Conservation (phyloP, 1,284 basidiomycete genomes). For the Pholiota adiposa region DNA sequence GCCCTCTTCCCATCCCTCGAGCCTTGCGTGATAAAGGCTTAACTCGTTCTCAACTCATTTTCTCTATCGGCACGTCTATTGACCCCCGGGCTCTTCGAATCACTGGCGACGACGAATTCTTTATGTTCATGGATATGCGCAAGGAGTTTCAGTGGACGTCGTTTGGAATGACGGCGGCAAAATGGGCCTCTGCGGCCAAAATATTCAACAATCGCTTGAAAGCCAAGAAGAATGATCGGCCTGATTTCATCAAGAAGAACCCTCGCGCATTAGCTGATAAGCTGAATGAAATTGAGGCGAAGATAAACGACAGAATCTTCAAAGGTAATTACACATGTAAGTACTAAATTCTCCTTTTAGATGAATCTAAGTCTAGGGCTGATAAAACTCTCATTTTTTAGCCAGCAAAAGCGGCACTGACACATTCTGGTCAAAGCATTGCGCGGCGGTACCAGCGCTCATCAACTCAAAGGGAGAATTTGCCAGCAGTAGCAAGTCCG, state of each 20-base stretch:
- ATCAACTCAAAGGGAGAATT: too few species aligned
- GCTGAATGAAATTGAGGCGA: background rate
- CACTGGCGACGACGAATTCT: constrained; percentile 7
- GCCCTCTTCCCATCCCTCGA: background rate
- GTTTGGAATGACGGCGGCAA: constrained; percentile 8
- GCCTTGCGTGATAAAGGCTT: background rate
- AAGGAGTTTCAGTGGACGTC: constrained; percentile 7
- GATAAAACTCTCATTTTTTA: background rate
- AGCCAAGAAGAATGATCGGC: background rate
- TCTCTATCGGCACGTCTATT: constrained; percentile 3
- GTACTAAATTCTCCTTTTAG: background rate
- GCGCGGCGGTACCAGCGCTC: constrained; percentile 4
- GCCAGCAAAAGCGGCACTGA: background rate
- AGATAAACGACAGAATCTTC: background rate
- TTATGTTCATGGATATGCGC: constrained; percentile 16
- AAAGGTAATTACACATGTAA: background rate
- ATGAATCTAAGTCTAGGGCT: background rate
- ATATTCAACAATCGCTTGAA: background rate
- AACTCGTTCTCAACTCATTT: constrained; percentile 12
- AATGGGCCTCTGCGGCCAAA: constrained; percentile 5
- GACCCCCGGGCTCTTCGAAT: constrained; percentile 5
- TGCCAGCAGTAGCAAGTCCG: too few species aligned
- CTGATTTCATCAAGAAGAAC: constrained; percentile 3
- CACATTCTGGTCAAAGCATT: constrained; percentile 12
- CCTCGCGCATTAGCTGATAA: constrained; percentile 9